Percentiles rank a stretch among this genome's conserved stretches.
Conservation (phyloP, 768 basidiomycete genomes). For the Amanita fuliginea region DNA sequence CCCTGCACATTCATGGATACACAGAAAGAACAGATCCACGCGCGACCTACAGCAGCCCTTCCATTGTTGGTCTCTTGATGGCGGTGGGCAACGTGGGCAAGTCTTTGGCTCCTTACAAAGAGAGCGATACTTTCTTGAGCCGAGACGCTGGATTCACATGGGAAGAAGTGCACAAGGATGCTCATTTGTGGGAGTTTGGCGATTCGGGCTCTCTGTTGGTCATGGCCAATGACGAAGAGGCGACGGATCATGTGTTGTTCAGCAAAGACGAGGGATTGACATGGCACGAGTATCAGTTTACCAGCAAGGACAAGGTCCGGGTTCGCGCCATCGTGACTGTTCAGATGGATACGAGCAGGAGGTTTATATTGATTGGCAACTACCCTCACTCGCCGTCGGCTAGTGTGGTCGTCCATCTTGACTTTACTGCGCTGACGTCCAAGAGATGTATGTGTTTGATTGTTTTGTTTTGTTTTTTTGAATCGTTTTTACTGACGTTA, state of each 20-base stretch:
- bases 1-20: constrained; percentile 89
- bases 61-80: constrained; percentile 87
- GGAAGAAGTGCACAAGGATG: constrained; percentile 98
- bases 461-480: not conserved
- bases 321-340: constrained; percentile 78
- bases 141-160: constrained; percentile 96
- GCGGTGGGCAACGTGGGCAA: constrained; percentile 96
- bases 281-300: constrained; percentile 87
- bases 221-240: constrained; percentile 91
- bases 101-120: constrained; percentile 62
- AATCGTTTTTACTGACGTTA: not conserved
- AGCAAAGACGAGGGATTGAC: constrained; percentile 80
- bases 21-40: constrained; percentile 86
- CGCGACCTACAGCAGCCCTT: constrained; percentile 89
- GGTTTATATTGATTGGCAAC: constrained; percentile 78
- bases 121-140: constrained; percentile 92
- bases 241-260: constrained; percentile 82
- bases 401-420: constrained; percentile 72
- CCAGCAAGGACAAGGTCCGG: constrained; percentile 59
- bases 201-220: constrained; percentile 92
- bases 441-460: constrained; percentile 62
- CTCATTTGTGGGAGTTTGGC: constrained; percentile 96
- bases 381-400: constrained; percentile 30
- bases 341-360: constrained; percentile 80
- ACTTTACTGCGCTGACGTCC: constrained; percentile 72